These are phyloP conservation scores for Bryum argenteum DNA, from an alignment of 225 moss, liverwort and hornwort species.

Conservation along the genomic window DNA sequence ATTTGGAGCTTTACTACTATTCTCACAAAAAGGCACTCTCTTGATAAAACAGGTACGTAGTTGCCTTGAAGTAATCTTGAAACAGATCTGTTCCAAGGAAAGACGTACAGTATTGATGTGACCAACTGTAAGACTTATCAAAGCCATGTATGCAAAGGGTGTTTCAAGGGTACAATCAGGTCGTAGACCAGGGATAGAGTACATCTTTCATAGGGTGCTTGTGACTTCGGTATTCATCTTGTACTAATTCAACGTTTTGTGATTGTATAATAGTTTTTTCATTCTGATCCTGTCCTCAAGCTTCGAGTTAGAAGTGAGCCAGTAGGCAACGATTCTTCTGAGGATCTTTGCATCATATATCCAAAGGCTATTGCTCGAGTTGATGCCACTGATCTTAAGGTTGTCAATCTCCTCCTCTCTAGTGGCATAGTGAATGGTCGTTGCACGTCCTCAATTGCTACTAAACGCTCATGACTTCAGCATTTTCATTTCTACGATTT, in stretches of 20 bases:
- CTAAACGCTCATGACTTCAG: background rate
- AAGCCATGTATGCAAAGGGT: background rate
- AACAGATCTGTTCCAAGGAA: constrained; percentile 15
- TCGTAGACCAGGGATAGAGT: constrained; percentile 14
- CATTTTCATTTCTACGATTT: constrained; percentile 2
- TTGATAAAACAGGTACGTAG: constrained; percentile 78
- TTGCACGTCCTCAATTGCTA: constrained; percentile 9
- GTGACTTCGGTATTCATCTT: constrained; percentile 8
- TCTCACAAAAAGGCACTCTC: constrained; percentile 66
- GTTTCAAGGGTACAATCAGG: background rate
- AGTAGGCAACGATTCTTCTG: constrained; percentile 73
- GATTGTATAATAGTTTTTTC: constrained; percentile 65
- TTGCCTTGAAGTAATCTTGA: constrained; percentile 4
- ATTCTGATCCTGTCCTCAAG: constrained; percentile 85
- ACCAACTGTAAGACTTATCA: constrained; percentile 8
- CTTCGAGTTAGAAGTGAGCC: constrained; percentile 88
- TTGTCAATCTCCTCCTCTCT: constrained; percentile 37
- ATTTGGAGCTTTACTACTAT: constrained; percentile 78
- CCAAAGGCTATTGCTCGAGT: constrained; percentile 88
- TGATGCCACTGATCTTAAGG: constrained; percentile 86
- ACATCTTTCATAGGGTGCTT: constrained; percentile 15
- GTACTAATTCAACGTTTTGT: constrained; percentile 8
- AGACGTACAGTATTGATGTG: constrained; percentile 16
- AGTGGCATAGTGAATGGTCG: constrained; percentile 7
- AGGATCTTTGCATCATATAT: constrained; percentile 89